Evolutionary conservation across 495 filamentous ascomycete genomes (phyloP), one percentile per base, ranked within the genome.

Genomic region (Corynascus novoguineensis): DNA sequence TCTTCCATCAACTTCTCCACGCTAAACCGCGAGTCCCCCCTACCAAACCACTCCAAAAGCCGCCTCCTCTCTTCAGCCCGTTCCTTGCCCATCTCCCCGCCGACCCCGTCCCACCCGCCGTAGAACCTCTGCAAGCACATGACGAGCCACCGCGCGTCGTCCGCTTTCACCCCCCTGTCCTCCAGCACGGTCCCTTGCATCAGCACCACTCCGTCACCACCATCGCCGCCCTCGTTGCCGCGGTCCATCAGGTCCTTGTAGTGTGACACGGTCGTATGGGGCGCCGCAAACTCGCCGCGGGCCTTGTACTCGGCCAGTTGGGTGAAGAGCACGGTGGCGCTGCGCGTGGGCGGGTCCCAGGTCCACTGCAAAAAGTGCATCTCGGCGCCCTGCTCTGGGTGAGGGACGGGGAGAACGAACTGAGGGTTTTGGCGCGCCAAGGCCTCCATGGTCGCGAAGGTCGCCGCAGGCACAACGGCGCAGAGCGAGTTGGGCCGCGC

Each of bases 41-140:
- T 73, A 5, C 79, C 86, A 69, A 97, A 97, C 79, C 85, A 83
- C 69, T 89, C 86, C 67, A 97, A 69, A 68, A 97, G 65, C 74
- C 79, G 70, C 72, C 73, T 83, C 72, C 83, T 73, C 70, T 71
- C 71, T 53, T 60, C 68, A 22, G 64, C 68, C 61, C 69, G 59
- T 59, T 69, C 63, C 61, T 32, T 47, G 14, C 46, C 64, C 17
- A 47, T 75, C 2, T 78, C 79, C 14, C 86, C 90, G 0, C 47
- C 53, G 11, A 40, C 60, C n/a, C 61, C 73, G 28, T 69, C 74
- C 69, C 70, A 71, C 38, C 70, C 70, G 7, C 72, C 73, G 68
- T 97, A 98, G 70, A 97, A 98, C 71, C 89, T 86, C 80, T 97
- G 93, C 75, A 98, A 71, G 45, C 90, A 89, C 80, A 95, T 88